These are phyloP conservation scores for Salix arbutifolia DNA, from an alignment of 345 rosid genomes.

Conservation along the genomic window DNA sequence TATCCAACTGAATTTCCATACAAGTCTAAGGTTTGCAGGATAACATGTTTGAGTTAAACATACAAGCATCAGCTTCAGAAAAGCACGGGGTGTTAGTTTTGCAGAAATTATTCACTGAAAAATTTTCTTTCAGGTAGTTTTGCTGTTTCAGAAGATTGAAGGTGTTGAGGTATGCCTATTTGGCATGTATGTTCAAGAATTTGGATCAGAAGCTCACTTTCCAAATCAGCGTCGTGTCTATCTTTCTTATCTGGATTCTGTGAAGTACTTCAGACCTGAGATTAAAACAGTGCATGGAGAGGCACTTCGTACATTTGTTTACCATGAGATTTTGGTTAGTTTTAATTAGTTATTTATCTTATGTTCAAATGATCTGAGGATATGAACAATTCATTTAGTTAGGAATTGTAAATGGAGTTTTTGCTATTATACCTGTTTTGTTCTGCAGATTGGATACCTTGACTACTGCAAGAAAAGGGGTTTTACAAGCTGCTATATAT, in stretches of 20 bases:
- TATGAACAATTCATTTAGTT: background rate
- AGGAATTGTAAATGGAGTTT: background rate
- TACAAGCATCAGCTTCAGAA: background rate
- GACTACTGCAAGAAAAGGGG: conserved; percentile 98
- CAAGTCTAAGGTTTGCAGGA: conserved; percentile 74
- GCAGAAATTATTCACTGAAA: conserved; percentile 2
- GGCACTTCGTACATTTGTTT: conserved; percentile 95
- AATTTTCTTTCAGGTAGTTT: conserved; percentile 63
- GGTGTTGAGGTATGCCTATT: conserved; percentile 99
- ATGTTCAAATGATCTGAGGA: background rate
- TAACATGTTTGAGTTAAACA: background rate
- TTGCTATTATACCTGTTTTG: conserved; percentile 12
- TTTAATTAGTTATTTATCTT: conserved; percentile 5
- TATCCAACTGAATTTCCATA: conserved; percentile 87
- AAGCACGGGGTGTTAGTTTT: background rate
- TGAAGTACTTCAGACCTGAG: conserved; percentile 96
- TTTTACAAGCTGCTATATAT: conserved; percentile 96
- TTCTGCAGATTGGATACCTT: conserved; percentile 88
- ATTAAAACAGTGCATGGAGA: conserved; percentile 84
- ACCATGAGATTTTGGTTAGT: conserved; percentile 88
- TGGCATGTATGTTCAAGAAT: conserved; percentile 99
- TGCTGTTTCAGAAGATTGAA: conserved; percentile 97
- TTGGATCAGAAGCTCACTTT: conserved; percentile 82
- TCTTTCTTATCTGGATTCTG: conserved; percentile 96
- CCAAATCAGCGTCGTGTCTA: conserved; percentile 99